Base-by-base conservation (phyloP, 768 basidiomycete genomes). In the Austroboletus eburneus region DNA sequence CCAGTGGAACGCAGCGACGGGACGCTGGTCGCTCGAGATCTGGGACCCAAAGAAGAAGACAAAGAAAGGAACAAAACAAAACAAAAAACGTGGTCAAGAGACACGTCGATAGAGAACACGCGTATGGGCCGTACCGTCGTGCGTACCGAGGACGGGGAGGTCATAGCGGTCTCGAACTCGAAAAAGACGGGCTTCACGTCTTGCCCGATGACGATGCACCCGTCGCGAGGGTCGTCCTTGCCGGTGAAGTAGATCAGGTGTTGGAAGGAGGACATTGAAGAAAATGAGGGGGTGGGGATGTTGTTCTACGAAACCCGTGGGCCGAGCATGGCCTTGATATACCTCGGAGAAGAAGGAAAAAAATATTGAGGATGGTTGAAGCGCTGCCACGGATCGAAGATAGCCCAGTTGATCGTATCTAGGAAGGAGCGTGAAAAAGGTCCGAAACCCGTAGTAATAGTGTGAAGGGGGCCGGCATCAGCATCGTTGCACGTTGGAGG, bases 211-310 rank as follows among this genome's bases (percentile, higher is more conserved):
- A 87, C 67, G 48, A 80, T 73, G 60, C 80, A 83, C 48, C 72
- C 74, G 46, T 76, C 57, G 45, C 84, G 78, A 37, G 85, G 83
- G 68, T 87, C 76, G 63, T 82, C 80, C 59, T 71, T 70, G 45
- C 83, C 81, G 39, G 83, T 82, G 72, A 87, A 87, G 67, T 77
- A 85, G 27, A 87, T 66, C 59, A 76, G 68, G 64, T 73, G 83
- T 49, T 74, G 69, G 48, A 71, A 68, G 35, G 39, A 10, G 39
- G 59, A 62, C 72, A 70, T 66, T 32, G 43, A 46, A 32, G 20
- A 7, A 16, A 16, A 23, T 9, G 30, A 10, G 9, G 34, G 43
- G 49, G 25, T 5, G 25, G 10, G 10, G 29, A 43, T 25, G 32
- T 12, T 45, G 43, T 27, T 54, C 46, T 42, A 39, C 29, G 36